Conservation (phyloP, 2,329 filamentous ascomycete species). For the Aureobasidium subglaciale region DNA sequence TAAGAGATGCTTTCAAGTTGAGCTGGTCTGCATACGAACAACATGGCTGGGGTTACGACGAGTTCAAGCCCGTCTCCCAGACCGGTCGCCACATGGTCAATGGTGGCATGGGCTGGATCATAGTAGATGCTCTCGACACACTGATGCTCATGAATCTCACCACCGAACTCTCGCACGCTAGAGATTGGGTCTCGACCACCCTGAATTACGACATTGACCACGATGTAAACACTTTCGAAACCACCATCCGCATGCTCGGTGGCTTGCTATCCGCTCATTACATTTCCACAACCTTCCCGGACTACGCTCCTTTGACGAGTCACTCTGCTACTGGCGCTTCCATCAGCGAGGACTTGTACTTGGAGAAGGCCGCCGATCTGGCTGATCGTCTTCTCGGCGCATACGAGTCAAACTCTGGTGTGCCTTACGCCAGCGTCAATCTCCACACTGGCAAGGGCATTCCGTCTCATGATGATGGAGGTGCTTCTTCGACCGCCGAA, state of each 20-base stretch:
- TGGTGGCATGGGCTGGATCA: slow-evolving; percentile 93
- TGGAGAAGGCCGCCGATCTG: slow-evolving; percentile 91
- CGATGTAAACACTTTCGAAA: slow-evolving; percentile 96
- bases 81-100: slow-evolving; percentile 75
- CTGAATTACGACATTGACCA: slow-evolving; percentile 86
- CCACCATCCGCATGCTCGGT: slow-evolving; percentile 94
- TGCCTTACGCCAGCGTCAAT: slow-evolving; percentile 88
- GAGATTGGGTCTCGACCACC: slow-evolving; percentile 78
- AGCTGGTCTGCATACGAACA: slow-evolving; percentile 92
- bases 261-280: slow-evolving; percentile 91
- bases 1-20: slow-evolving; percentile 81
- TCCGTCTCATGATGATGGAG: slow-evolving; percentile 73
- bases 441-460: slow-evolving; percentile 70
- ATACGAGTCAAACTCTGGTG: slow-evolving; percentile 77
- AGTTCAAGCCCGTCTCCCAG: slow-evolving; percentile 79
- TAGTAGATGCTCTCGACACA: slow-evolving; percentile 90
- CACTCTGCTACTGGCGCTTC: slow-evolving; percentile 57
- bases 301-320: slow-evolving; percentile 61
- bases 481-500: slow-evolving; percentile 90
- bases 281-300: slow-evolving; percentile 73
- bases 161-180: slow-evolving; percentile 70
- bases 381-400: slow-evolving; percentile 81
- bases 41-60: slow-evolving; percentile 89
- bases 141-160: slow-evolving; percentile 98
- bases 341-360: slow-evolving; percentile 80